Percentiles rank a stretch among this genome's conserved stretches.
phyloP scores from a whole-genome alignment of 1,139 yeast species.

The Lodderomyces metapsilosis region DNA sequence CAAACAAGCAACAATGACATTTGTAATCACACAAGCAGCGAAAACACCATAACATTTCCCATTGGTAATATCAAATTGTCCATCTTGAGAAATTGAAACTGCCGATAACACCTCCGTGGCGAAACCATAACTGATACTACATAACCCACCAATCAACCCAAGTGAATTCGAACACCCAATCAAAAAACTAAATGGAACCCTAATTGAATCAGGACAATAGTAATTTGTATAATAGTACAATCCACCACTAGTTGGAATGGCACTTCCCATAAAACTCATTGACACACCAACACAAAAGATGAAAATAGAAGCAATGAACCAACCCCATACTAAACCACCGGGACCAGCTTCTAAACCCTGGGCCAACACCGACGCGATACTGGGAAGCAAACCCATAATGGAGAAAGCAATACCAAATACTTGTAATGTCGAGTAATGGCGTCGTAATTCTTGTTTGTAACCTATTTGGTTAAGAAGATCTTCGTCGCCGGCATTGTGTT shows the following conservation, averaged over 20 bases:
- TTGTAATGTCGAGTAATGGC: slow-evolving; percentile 48
- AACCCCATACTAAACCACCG: slow-evolving; percentile 64
- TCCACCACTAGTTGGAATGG: slow-evolving; percentile 77
- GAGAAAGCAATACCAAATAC: slow-evolving; percentile 55
- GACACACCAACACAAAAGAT: slow-evolving; percentile 58
- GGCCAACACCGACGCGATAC: slow-evolving; percentile 38
- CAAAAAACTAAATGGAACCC: slow-evolving; percentile 41
- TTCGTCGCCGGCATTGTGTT: slow-evolving; percentile 34
- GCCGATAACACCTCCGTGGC: slow-evolving; percentile 37
- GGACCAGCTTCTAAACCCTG: slow-evolving; percentile 42
- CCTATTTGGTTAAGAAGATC: slow-evolving; percentile 54
- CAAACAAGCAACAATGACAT: slow-evolving; percentile 29
- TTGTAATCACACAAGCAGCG: slow-evolving; percentile 31
- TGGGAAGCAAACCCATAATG: slow-evolving; percentile 53
- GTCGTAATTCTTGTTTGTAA: slow-evolving; percentile 49
- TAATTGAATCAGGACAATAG: slow-evolving; percentile 29
- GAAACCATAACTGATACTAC: slow-evolving; percentile 40
- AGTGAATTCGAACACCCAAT: slow-evolving; percentile 44
- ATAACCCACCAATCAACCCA: slow-evolving; percentile 37
- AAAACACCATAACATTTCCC: slow-evolving; percentile 36
- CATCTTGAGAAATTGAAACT: slow-evolving; percentile 29
- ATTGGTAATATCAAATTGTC: slow-evolving; percentile 30
- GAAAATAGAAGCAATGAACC: slow-evolving; percentile 61
- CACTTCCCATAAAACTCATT: slow-evolving; percentile 65
- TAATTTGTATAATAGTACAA: slow-evolving; percentile 56